A percentile compares a stretch with the other conserved stretches of the same genome.
Evolutionary conservation across 2,329 filamentous ascomycete species (phyloP).

Genomic region (Phialemonium atrogriseum): DNA sequence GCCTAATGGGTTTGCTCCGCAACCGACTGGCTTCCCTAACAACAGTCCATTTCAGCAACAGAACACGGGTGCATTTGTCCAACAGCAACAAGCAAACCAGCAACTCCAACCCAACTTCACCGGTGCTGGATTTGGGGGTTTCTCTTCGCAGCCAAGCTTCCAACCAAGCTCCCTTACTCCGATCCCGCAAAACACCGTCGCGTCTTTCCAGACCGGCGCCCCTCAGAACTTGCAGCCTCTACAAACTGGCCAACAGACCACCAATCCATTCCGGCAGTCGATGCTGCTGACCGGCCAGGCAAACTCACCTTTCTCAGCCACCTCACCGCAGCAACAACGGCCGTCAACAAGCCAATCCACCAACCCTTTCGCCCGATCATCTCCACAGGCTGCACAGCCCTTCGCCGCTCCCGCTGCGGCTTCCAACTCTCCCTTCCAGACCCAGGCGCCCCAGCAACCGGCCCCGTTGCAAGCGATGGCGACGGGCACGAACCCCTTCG

Average conservation of each 20-base stretch:
- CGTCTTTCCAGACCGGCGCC: constrained; percentile 41
- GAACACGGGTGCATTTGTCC: constrained; percentile 20
- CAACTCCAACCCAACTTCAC: constrained; percentile 44
- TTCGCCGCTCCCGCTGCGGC: constrained; percentile 21
- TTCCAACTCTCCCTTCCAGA: constrained; percentile 33
- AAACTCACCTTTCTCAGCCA: constrained; percentile 9
- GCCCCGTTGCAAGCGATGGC: constrained; percentile 37
- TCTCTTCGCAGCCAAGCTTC: constrained; percentile 56
- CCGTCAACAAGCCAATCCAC: constrained; percentile 56
- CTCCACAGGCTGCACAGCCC: constrained; percentile 30
- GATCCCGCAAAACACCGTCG: constrained; percentile 49
- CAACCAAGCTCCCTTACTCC: constrained; percentile 43
- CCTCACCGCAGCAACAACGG: constrained; percentile 18
- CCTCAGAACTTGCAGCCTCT: constrained; percentile 32
- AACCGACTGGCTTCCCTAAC: constrained; percentile 29
- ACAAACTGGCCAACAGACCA: constrained; percentile 51
- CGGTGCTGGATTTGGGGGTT: constrained; percentile 78
- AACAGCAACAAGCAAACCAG: constrained; percentile 26
- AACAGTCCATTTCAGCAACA: constrained; percentile 35
- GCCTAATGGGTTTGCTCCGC: constrained; percentile 31
- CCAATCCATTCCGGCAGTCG: constrained; percentile 91
- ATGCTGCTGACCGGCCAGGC: constrained; percentile 59
- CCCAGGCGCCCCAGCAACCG: constrained; percentile 27
- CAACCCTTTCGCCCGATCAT: constrained; percentile 76
- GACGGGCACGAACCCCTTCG: constrained; percentile 54